A percentile compares a stretch with the other conserved stretches of the same genome.
Evolutionary conservation across 441 rosid genomes (phyloP).

Genomic region (Raphanus hybrid): DNA sequence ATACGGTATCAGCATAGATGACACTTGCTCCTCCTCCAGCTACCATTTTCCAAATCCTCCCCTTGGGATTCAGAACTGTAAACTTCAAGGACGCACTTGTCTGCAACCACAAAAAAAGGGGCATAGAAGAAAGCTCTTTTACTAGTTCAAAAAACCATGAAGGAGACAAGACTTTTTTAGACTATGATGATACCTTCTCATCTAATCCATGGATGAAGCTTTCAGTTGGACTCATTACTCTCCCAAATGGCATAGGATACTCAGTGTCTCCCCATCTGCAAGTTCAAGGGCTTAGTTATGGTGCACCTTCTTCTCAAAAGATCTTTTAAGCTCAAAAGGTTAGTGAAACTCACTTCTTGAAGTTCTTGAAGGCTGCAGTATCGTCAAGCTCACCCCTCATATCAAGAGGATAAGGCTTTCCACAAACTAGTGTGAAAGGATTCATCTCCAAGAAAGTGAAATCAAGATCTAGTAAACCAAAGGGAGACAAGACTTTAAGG

Average conservation of each 20-base stretch:
- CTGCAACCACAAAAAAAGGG: conserved; percentile 48
- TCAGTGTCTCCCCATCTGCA: conserved; percentile 71
- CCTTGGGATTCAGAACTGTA: conserved; percentile 89
- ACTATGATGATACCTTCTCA: conserved; percentile 64
- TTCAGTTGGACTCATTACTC: conserved; percentile 74
- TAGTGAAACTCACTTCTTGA: conserved; percentile 63
- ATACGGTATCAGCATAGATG: conserved; percentile 90
- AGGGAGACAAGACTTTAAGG: conserved; percentile 3
- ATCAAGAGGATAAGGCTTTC: conserved; percentile 90
- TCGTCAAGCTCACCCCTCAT: conserved; percentile 98
- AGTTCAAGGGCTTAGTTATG: conserved; percentile 20
- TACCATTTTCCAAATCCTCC: conserved; percentile 96
- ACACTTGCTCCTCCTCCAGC: conserved; percentile 99
- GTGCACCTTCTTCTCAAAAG: not conserved
- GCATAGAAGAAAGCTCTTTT: not conserved
- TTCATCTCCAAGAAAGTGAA: conserved; percentile 97
- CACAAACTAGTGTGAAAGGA: conserved; percentile 85
- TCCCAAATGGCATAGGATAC: conserved; percentile 75
- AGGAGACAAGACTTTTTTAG: conserved; percentile 14
- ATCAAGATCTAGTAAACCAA: conserved; percentile 66
- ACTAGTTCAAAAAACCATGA: conserved; percentile 5
- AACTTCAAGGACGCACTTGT: conserved; percentile 95
- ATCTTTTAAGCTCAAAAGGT: not conserved
- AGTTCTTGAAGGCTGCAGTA: conserved; percentile 93
- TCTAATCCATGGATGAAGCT: conserved; percentile 89